Base-by-base conservation (phyloP, 2,329 filamentous ascomycete species). In the Zymoseptoria tritici region DNA sequence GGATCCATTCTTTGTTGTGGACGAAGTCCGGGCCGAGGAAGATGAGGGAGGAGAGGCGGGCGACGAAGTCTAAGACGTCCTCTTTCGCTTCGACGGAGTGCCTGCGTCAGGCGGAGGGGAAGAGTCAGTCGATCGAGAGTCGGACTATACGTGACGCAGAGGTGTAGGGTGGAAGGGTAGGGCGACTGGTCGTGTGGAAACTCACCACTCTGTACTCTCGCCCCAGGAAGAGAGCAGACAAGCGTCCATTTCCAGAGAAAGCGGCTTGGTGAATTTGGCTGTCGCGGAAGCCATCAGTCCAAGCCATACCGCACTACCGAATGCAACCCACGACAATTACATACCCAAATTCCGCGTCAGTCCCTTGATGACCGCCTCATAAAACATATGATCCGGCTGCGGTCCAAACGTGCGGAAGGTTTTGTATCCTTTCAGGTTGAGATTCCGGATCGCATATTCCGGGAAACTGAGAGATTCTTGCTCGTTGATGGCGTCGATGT, bases 1-100 rank as follows among this genome's bases (percentile, higher is more conserved):
- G 59, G 11, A 79, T 67, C 77, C 77, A 79, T 57, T 72, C 65
- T 57, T 72, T 65, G 58, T 78, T 75, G 22, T 70, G 69, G 56
- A 72, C 74, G 6, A 76, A 64, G 5, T 63, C 60, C 3, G 72
- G 66, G 19, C 77, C 76, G 29, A 75, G 70, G 56, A 79, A 75
- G 49, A 79, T 69, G 19, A 76, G 71, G 0, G 74, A 72, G 1
- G 75, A 75, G 5, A 77, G 66, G 16, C 76, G 73, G 4, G 74
- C 70, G 26, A 79, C 70, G 13, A 77, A 65, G 2, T 67, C 64
- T 0, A 72, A 67, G 51, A 76, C 59, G 21, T 66, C 65, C 7
- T 62, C 50, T 57, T 70, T 65, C 7, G 8, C 26, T 29, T 13
- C 68, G 62, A 20, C 60, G 49, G 3, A 61, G 54, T 13, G 61